phyloP scores from a whole-genome alignment of 2,329 filamentous ascomycete species.

The Cordyceps militaris region DNA sequence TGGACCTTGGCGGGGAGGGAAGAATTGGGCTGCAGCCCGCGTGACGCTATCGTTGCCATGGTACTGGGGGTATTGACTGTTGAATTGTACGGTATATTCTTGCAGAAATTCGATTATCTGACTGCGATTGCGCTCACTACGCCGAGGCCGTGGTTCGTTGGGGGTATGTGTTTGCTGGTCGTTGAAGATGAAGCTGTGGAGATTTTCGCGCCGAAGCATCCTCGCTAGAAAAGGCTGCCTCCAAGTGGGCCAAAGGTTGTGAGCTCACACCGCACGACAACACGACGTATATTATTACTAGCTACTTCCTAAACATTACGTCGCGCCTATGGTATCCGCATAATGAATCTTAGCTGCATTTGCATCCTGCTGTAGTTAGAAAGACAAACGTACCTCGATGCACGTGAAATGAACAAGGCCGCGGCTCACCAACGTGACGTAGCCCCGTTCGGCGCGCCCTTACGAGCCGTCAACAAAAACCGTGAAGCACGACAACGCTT shows the following conservation, averaged over 20 bases:
- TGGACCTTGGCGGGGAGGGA: conserved; percentile 44
- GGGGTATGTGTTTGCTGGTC: conserved; percentile 29
- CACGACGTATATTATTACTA: neutral
- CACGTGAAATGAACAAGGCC: neutral
- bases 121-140: neutral
- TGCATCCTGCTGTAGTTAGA: neutral
- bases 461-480: neutral
- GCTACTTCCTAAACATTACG: neutral
- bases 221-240: conserved; percentile 4
- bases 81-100: neutral
- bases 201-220: conserved; percentile 5
- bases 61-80: neutral
- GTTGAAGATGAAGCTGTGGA: conserved; percentile 5
- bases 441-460: neutral
- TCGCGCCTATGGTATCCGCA: neutral
- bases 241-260: neutral
- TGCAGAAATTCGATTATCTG: neutral
- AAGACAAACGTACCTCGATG: neutral
- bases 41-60: conserved; percentile 30
- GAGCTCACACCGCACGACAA: neutral
- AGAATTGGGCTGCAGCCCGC: conserved; percentile 33
- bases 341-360: neutral
- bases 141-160: conserved; percentile 20
- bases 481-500: neutral
- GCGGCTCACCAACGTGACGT: neutral